These are phyloP conservation scores for Escovopsis weberi DNA, from an alignment of 2,329 filamentous ascomycete genomes.

Conservation along the genomic window DNA sequence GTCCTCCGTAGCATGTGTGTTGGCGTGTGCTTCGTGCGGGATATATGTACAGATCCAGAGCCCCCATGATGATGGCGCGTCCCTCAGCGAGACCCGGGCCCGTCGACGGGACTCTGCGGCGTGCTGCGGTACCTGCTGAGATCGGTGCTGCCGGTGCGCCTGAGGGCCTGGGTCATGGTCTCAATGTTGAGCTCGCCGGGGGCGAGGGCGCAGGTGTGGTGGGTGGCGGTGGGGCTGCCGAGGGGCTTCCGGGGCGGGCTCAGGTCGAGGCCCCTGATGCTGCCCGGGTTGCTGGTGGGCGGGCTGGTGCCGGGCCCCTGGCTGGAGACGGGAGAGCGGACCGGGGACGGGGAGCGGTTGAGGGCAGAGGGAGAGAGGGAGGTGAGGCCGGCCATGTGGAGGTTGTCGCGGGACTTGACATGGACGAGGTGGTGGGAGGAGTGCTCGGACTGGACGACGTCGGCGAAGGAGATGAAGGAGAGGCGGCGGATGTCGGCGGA, in stretches of 20 bases:
- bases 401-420: slow-evolving; percentile 48
- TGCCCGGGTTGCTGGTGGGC: slow-evolving; percentile 61
- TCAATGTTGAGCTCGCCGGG: slow-evolving; percentile 68
- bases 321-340: slow-evolving; percentile 65
- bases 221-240: slow-evolving; percentile 47
- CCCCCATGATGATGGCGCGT: too few relatives aligned
- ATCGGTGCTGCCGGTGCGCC: slow-evolving; percentile 74
- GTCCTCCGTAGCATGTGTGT: background rate
- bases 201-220: slow-evolving; percentile 25
- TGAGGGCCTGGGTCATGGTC: slow-evolving; percentile 82
- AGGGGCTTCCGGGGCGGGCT: slow-evolving; percentile 46
- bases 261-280: slow-evolving; percentile 59
- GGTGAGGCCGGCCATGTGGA: slow-evolving; percentile 54
- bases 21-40: background rate
- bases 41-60: background rate
- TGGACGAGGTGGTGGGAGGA: slow-evolving; percentile 37
- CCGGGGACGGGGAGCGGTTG: slow-evolving; percentile 64
- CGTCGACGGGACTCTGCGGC: slow-evolving; percentile 43
- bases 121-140: slow-evolving; percentile 42
- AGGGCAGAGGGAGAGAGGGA: slow-evolving; percentile 36
- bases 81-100: slow-evolving; percentile 15
- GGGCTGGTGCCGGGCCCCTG: slow-evolving; percentile 54
- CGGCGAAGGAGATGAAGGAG: slow-evolving; percentile 93
- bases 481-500: slow-evolving; percentile 62
- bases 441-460: slow-evolving; percentile 81